These are phyloP conservation scores for Peronosclerospora sorghi DNA, from an alignment of 352 stramenopile genomes.

Conservation along the genomic window DNA sequence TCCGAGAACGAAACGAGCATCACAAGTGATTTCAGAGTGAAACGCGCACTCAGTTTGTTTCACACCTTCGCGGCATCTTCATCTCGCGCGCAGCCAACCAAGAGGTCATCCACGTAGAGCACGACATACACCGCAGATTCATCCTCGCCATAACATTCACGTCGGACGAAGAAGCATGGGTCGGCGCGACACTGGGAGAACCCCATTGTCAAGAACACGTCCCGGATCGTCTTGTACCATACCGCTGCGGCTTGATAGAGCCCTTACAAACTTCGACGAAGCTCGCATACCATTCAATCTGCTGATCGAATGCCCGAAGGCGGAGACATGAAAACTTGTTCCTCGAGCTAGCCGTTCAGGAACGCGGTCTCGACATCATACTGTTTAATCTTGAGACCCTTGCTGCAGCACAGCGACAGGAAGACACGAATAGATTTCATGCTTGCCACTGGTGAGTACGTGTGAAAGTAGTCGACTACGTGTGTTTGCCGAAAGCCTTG, in stretches of 20 bases:
- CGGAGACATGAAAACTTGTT: neutral
- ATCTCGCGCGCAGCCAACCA: neutral
- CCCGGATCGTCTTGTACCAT: conserved; percentile 19
- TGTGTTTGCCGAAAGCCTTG: conserved; percentile 6
- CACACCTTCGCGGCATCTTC: neutral
- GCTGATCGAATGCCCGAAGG: neutral
- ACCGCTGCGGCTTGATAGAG: conserved; percentile 22
- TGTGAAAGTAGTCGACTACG: neutral
- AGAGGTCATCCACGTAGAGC: neutral
- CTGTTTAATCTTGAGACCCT: neutral
- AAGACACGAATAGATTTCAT: neutral
- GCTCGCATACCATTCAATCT: neutral
- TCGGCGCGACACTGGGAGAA: neutral
- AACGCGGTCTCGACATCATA: neutral
- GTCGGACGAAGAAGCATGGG: neutral
- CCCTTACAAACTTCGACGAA: conserved; percentile 18
- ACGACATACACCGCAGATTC: neutral
- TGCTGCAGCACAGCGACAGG: neutral
- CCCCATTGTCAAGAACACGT: conserved; percentile 2
- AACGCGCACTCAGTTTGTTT: neutral
- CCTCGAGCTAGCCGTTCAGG: neutral
- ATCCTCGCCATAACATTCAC: too few species aligned
- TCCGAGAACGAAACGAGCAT: neutral
- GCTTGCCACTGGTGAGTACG: neutral
- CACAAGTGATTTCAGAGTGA: conserved; percentile 9